Conservation (phyloP, 768 basidiomycete genomes). For the Macrolepiota dolichaula region DNA sequence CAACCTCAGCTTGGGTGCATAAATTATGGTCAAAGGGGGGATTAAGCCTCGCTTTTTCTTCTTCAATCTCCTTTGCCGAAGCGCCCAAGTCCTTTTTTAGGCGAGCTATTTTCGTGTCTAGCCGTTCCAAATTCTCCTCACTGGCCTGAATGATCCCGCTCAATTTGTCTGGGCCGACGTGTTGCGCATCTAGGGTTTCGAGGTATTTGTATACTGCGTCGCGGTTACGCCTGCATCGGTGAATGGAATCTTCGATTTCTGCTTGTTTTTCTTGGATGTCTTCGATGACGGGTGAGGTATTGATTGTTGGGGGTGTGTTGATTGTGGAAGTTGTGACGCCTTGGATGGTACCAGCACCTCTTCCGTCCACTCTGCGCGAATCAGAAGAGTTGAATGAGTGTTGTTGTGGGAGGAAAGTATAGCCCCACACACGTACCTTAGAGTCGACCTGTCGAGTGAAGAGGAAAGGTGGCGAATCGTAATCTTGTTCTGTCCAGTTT, state of each 20-base stretch:
- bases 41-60: constrained; percentile 6
- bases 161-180: constrained; percentile 25
- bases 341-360: constrained; percentile 41
- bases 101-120: constrained; percentile 16
- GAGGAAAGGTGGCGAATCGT: constrained; percentile 33
- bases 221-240: constrained; percentile 24
- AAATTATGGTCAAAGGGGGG: constrained; percentile 18
- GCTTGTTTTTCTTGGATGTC: constrained; percentile 23
- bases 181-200: constrained; percentile 25
- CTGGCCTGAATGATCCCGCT: constrained; percentile 23
- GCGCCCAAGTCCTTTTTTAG: constrained; percentile 21
- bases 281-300: constrained; percentile 23
- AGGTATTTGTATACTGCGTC: constrained; percentile 30
- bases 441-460: constrained; percentile 31
- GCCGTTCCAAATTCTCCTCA: constrained; percentile 20
- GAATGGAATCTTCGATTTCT: constrained; percentile 21
- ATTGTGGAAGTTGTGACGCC: constrained; percentile 32
- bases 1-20: constrained; percentile 25
- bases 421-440: constrained; percentile 32
- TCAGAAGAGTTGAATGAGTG: neutral
- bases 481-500: constrained; percentile 37
- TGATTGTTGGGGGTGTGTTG: constrained; percentile 14
- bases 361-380: constrained; percentile 36
- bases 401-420: neutral
- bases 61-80: constrained; percentile 20